A percentile compares a stretch with the other conserved stretches of the same genome.
Evolutionary conservation across 1,139 yeast genomes (phyloP).

Genomic region (Diutina neorugosa): DNA sequence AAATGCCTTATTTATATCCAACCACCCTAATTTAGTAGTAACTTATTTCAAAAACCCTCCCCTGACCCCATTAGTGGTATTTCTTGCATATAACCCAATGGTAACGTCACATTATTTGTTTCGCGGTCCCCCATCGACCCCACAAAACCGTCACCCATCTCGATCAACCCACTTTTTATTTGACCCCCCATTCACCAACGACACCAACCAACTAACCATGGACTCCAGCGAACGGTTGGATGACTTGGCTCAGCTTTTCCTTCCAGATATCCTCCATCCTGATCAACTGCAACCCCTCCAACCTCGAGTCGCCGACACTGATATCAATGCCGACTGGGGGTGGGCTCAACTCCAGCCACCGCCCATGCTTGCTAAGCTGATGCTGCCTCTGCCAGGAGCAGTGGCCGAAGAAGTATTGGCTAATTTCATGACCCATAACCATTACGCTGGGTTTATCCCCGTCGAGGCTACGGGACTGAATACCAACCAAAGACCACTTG

Average conservation of each 20-base stretch:
- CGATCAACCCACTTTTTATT: neutral
- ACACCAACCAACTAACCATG: neutral
- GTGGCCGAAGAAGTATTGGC: neutral
- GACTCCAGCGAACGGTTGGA: neutral
- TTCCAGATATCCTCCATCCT: slow-evolving; percentile 1
- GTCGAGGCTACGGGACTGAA: neutral
- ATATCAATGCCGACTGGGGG: neutral
- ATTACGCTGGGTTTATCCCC: neutral
- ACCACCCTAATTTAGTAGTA: no score
- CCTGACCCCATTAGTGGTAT: no score
- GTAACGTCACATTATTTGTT: neutral
- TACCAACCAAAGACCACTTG: neutral
- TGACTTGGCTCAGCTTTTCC: slow-evolving; percentile 1
- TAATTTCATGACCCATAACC: neutral
- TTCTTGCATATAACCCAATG: no score
- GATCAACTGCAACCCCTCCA: neutral
- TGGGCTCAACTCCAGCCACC: neutral
- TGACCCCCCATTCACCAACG: neutral
- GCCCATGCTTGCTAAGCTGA: neutral
- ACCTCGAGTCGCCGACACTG: neutral
- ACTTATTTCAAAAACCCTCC: no score
- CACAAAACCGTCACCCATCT: neutral
- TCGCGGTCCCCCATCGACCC: neutral
- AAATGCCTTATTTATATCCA: no score
- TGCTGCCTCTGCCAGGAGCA: neutral